Base-by-base conservation (phyloP, 169 alveolate genomes). In the Besnoitia besnoiti region DNA sequence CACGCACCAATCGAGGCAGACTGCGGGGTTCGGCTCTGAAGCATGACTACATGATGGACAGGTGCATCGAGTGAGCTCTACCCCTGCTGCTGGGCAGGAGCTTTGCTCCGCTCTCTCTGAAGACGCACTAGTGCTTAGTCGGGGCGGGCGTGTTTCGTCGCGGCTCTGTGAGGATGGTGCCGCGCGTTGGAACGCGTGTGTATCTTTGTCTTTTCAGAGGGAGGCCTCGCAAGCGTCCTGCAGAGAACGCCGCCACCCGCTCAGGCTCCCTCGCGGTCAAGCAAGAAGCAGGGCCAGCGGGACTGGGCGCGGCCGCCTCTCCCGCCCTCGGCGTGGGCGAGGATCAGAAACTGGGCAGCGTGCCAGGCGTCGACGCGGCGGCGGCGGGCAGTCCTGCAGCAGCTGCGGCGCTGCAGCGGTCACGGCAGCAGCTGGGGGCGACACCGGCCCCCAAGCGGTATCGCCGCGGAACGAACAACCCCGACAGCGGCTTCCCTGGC, bases 401-500 rank as follows among this genome's bases (percentile, higher is more conserved):
- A n/a, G n/a, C 59, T 0, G 47, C 61, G 21, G 49, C 79, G 16
- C 37, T 50, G 35, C 80, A 50, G 82, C 91, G 39, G 1, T 50
- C 10, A 39, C 49, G 42, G 85, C 67, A 61, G 59, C 85, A 37
- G 61, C 46, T 30, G 82, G 73, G 37, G 82, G 40, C 42, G 46
- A 7, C 59, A 39, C n/a, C 59, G 39, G 73, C 59, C 44, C 73
- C 87, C 42, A 77, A 77, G 59, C 55, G 87, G 59, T 77, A 77
- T 24, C 59, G 91, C 46, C 50, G 85, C 10, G 91, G 91, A 2
- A 87, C 55, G 27, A 87, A 87, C 85, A 87, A 87, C 82, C 91
- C 91, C 7, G 91, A 87, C 82, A 87, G 91, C 30, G 94, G 94
- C 37, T 91, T 82, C 61, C 90, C 90, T 1, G 94, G 94, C 30